Base-by-base conservation (phyloP, 2,329 filamentous ascomycete genomes). In the Sporothrix euskadiensis region DNA sequence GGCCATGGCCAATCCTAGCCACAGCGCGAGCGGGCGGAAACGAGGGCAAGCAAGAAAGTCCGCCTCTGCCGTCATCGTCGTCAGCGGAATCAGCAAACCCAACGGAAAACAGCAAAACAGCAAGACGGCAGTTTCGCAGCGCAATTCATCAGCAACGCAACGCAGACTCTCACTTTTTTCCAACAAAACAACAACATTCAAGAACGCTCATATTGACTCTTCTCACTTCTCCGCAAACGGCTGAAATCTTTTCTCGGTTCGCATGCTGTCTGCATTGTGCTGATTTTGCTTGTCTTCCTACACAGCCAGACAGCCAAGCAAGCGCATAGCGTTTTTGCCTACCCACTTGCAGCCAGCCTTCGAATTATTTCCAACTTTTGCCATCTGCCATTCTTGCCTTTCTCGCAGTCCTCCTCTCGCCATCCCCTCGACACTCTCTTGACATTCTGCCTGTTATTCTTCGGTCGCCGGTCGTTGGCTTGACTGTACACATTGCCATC, bases 41-140 rank as follows among this genome's bases (percentile, higher is more conserved):
- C 39, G 61, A 41, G n/a, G 30, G 56, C 30, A 59, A 35, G 65
- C 14, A 35, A 5, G 26, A 52, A 35, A 52, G 65, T 35, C 65
- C 65, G 47, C 19, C 66, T 52, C 66, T 54, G 30, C 66, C 47
- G 66, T 54, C 66, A 54, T 69, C 65, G 47, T 35, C 26, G 47
- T 68, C 26, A n/a, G 30, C 61, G 39, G 19, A 30, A 65, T n/a
- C 61, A 47, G 22, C 61, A 22, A 30, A 66, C 39, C 3, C 32
- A 41, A 16, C 44, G 32, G 12, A 61, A 35, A 35, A 35, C 35
- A 35, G 35, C 35, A 35, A 35, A 35, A 35, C 35, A 35, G 35
- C 35, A 35, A 26, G 26, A 26, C 26, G 26, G 26, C 26, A 26
- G 26, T 26, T 16, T 22, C 6, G 30, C 22, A 22, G 12, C 7